Conservation (phyloP, 2,329 filamentous ascomycete species). For the Chaetothyriales sp. region DNA sequence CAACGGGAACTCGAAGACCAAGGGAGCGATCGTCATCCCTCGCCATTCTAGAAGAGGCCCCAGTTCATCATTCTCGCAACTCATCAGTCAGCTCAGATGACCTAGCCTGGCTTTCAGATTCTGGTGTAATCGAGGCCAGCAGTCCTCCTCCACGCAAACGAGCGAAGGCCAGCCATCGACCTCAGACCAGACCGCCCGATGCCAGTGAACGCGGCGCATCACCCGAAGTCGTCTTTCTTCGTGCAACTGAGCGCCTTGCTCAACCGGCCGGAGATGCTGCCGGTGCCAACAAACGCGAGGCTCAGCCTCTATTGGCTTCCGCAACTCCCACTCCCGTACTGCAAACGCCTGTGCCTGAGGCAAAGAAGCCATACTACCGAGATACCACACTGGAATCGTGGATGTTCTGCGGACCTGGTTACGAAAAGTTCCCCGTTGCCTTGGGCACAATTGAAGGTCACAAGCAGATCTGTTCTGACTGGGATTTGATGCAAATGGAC, state of each 20-base stretch:
- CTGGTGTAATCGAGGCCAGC: not conserved
- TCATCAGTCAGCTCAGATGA: not conserved
- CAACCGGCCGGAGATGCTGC: not conserved
- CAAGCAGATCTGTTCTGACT: slow-evolving; percentile 13
- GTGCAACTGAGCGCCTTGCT: not conserved
- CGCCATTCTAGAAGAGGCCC: not conserved
- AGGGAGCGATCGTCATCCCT: not conserved
- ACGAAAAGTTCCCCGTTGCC: slow-evolving; percentile 14
- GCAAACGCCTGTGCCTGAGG: not conserved
- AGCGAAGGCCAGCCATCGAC: not conserved
- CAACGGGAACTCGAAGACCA: not conserved
- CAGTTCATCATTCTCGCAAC: not conserved
- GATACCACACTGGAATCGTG: slow-evolving; percentile 8
- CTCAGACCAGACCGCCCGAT: not conserved
- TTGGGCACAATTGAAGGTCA: slow-evolving; percentile 11
- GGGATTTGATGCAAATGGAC: slow-evolving; percentile 4
- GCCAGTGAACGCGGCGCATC: not conserved
- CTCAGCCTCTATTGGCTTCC: not conserved
- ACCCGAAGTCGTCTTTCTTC: not conserved
- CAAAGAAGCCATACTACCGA: slow-evolving; percentile 15
- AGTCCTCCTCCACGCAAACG: not conserved
- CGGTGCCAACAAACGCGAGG: not conserved
- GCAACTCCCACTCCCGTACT: not conserved
- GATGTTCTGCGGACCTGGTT: slow-evolving; percentile 17
- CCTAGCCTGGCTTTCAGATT: not conserved